Evolutionary conservation across 345 rosid genomes (phyloP), one percentile per base, ranked within the genome.

Genomic region (Lepidium sativum): DNA sequence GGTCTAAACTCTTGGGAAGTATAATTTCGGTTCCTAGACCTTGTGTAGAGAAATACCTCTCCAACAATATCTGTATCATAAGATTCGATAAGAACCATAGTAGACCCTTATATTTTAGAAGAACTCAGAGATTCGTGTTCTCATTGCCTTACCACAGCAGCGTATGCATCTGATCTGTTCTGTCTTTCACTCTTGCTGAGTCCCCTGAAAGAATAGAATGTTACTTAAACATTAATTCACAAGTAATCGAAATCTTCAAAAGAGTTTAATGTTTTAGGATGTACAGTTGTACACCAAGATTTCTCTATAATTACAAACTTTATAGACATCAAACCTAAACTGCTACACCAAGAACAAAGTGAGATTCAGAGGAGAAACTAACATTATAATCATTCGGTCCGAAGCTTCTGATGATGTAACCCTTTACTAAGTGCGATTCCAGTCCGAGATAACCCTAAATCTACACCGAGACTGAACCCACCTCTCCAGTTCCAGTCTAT

Each of bases 381-480:
- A 92, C 98, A 80, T 74, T 72, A 80, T 60, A 68, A 92, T 89
- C 95, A 92, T 92, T n/a, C 74, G 51, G 58, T 68, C 59, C 56
- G 75, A 51, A 18, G 96, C 95, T 59, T 87, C 91, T 16, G 79
- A 57, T 38, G 98, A 80, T 58, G 98, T 84, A n/a, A n/a, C n/a
- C 97, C 96, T 69, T 89, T 87, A 79, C 94, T 84, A 38, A 92
- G 56, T 13, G 96, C 98, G 63, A 92, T 58, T 68, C 96, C 96
- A 4, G 96, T 87, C 56, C 83, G 79, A 73, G 94, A 84, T 42
- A 79, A 63, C 3, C 96, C 97, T 84, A 92, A 68, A 76, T 92
- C 96, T 14, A 89, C 81, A 11, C 96, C 98, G 6, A 92, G 79
- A 63, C 97, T 89, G 72, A 89, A 92, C 62, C 98, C 98, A 34